These are phyloP conservation scores for Termitomyces sp. DNA, from an alignment of 768 basidiomycete species.

Conservation along the genomic window DNA sequence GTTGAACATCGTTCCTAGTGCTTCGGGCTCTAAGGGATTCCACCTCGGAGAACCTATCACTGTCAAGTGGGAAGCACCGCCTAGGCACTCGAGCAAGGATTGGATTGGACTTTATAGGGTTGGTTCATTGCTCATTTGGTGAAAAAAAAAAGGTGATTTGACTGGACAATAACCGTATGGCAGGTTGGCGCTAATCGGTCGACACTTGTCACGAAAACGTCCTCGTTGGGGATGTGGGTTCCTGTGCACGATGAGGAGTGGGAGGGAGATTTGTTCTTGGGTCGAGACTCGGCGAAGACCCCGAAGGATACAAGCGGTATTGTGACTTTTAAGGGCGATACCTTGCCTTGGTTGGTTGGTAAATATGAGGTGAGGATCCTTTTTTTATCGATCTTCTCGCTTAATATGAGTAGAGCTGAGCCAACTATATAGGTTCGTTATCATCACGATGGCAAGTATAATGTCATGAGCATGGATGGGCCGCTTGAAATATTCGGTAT, in stretches of 20 bases:
- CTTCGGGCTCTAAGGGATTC: slow-evolving; percentile 53
- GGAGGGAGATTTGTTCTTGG: slow-evolving; percentile 78
- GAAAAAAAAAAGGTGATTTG: not conserved
- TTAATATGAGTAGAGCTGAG: not conserved
- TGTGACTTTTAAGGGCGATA: slow-evolving; percentile 71
- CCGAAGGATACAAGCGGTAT: slow-evolving; percentile 50
- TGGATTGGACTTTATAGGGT: slow-evolving; percentile 95
- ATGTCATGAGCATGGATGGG: slow-evolving; percentile 82
- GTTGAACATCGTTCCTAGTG: slow-evolving; percentile 50
- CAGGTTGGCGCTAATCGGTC: slow-evolving; percentile 88
- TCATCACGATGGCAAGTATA: slow-evolving; percentile 97
- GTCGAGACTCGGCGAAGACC: slow-evolving; percentile 30
- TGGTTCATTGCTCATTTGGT: slow-evolving; percentile 12
- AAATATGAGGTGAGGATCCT: slow-evolving; percentile 71
- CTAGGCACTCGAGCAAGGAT: slow-evolving; percentile 82
- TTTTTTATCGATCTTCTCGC: not conserved
- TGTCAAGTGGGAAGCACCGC: slow-evolving; percentile 84
- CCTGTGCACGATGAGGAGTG: slow-evolving; percentile 90
- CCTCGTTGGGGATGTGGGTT: slow-evolving; percentile 87
- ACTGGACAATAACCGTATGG: not conserved
- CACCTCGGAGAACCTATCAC: slow-evolving; percentile 88
- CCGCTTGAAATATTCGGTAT: slow-evolving; percentile 87
- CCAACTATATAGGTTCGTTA: slow-evolving; percentile 63
- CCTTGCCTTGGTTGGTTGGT: slow-evolving; percentile 82
- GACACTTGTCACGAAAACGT: slow-evolving; percentile 73